Evolutionary conservation across 2,329 filamentous ascomycete species (phyloP).

Genomic region (Hypocreales sp.): DNA sequence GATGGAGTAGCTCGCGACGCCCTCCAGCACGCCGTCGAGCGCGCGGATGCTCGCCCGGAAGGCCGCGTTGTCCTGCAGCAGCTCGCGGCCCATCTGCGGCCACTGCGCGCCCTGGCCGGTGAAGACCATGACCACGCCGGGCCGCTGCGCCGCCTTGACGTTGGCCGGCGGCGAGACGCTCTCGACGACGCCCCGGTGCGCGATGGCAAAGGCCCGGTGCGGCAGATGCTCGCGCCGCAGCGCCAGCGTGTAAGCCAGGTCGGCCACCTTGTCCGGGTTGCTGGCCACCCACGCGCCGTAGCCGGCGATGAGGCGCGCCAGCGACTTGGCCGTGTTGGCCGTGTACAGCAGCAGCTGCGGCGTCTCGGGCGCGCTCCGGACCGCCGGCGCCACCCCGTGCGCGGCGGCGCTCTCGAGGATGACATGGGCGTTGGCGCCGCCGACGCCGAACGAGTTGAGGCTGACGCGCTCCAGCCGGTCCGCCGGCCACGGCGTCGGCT

Average conservation of each 20-base stretch:
- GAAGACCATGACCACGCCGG: slow-evolving; percentile 8
- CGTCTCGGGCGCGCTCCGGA: too few species aligned
- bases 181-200: background rate
- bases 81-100: slow-evolving; percentile 9
- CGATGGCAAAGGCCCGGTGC: background rate
- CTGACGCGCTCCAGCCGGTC: slow-evolving; percentile 23
- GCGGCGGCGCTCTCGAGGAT: too few species aligned
- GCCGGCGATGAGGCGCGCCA: slow-evolving; percentile 9
- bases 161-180: background rate
- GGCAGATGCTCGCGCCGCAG: background rate
- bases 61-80: slow-evolving; percentile 4
- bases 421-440: slow-evolving; percentile 24
- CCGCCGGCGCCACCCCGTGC: too few species aligned
- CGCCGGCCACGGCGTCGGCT: slow-evolving; percentile 18
- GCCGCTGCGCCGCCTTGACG: background rate
- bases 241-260: slow-evolving; percentile 1
- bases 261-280: background rate
- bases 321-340: background rate
- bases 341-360: background rate
- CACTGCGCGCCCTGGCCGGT: slow-evolving; percentile 18
- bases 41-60: background rate
- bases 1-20: too few species aligned
- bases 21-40: background rate
- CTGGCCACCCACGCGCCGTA: slow-evolving; percentile 1
- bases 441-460: slow-evolving; percentile 28